Conservation (phyloP, 2,329 filamentous ascomycete species). For the Herpotrichia juniperi region DNA sequence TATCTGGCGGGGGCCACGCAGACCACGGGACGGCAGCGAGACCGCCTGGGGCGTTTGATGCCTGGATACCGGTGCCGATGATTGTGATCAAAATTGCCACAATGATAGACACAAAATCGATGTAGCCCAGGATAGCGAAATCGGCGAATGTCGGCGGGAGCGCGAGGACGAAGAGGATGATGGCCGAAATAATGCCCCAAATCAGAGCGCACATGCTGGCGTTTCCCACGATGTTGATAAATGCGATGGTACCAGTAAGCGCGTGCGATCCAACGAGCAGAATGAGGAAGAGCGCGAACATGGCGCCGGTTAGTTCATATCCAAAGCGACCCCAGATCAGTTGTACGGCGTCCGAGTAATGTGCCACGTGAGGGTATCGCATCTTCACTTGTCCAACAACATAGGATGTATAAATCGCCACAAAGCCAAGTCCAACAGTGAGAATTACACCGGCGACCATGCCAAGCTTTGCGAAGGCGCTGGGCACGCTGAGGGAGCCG, state of each 20-base stretch:
- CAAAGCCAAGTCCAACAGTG: slow-evolving; percentile 57
- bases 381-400: slow-evolving; percentile 67
- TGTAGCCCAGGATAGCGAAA: slow-evolving; percentile 62
- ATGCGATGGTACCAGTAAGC: slow-evolving; percentile 72
- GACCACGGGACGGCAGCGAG: slow-evolving; percentile 39
- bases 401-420: slow-evolving; percentile 67
- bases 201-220: slow-evolving; percentile 67
- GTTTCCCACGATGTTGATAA: slow-evolving; percentile 67
- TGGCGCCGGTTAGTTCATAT: slow-evolving; percentile 62
- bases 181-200: slow-evolving; percentile 66
- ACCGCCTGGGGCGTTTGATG: slow-evolving; percentile 37
- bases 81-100: slow-evolving; percentile 72
- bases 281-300: slow-evolving; percentile 49
- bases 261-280: slow-evolving; percentile 75
- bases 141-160: slow-evolving; percentile 69
- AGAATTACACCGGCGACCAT: slow-evolving; percentile 55
- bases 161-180: slow-evolving; percentile 65
- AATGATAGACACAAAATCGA: slow-evolving; percentile 69
- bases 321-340: slow-evolving; percentile 64
- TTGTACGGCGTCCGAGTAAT: slow-evolving; percentile 72
- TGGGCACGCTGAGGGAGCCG: slow-evolving; percentile 53
- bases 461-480: slow-evolving; percentile 53
- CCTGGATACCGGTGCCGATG: slow-evolving; percentile 63
- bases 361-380: slow-evolving; percentile 64
- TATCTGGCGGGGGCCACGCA: slow-evolving; percentile 36